Percentiles rank a stretch among this genome's conserved stretches.
phyloP scores from a whole-genome alignment of 164 flowering plant genomes.

The Tetracentron sinense region DNA sequence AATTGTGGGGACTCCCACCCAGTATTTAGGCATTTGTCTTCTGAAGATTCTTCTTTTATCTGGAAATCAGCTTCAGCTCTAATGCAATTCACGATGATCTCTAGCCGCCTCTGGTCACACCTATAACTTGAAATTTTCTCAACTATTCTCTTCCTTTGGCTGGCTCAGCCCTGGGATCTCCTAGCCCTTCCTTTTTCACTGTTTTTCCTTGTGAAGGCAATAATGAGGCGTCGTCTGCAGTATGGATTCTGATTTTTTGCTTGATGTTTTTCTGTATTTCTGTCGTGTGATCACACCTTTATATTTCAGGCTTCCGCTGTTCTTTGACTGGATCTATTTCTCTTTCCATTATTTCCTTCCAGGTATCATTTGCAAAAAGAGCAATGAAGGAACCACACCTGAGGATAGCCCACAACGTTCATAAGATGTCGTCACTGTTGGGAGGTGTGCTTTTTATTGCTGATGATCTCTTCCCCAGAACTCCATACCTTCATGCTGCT shows the following conservation, averaged over 20 bases:
- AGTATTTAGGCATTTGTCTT: no score
- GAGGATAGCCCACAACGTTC: conserved; percentile 68
- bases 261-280: background rate
- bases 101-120: background rate
- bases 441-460: conserved; percentile 87
- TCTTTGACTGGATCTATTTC: background rate
- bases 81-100: no score
- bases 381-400: conserved; percentile 73
- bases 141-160: background rate
- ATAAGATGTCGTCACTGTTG: conserved; percentile 74
- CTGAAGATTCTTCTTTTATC: background rate
- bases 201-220: no score
- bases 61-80: background rate
- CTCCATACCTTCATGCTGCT: conserved; percentile 87
- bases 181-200: no score
- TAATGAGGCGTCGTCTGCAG: no score
- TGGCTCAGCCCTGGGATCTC: background rate
- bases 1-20: no score
- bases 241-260: no score
- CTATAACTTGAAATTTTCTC: background rate
- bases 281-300: background rate
- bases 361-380: conserved; percentile 89
- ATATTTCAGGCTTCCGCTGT: background rate
- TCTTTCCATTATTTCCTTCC: conserved; percentile 9
- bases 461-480: conserved; percentile 72